Percentiles rank a stretch among this genome's conserved stretches.
Conservation (phyloP, 768 basidiomycete genomes). For the Lentinula detonsa region DNA sequence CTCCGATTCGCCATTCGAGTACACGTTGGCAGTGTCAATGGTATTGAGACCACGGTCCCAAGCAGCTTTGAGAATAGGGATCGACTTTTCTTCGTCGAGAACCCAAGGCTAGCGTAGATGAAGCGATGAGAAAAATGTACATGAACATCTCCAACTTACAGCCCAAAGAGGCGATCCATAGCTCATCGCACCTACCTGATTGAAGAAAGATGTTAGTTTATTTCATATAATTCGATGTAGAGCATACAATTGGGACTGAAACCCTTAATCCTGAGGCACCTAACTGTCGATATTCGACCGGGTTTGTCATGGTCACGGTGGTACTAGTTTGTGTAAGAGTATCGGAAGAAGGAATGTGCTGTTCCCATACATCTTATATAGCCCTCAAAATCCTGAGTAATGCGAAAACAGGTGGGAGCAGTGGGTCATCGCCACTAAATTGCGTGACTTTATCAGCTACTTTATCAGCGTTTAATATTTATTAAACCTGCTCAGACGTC, state of each 20-base stretch:
- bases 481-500: too few species aligned
- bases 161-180: slow-evolving; percentile 13
- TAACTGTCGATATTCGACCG: slow-evolving; percentile 1
- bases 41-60: slow-evolving; percentile 32
- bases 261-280: slow-evolving; percentile 3
- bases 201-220: neutral
- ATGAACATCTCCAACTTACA: slow-evolving; percentile 5
- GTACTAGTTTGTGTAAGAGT: neutral
- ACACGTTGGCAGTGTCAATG: slow-evolving; percentile 31
- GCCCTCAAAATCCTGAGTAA: too few species aligned
- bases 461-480: too few species aligned
- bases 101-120: slow-evolving; percentile 37
- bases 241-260: slow-evolving; percentile 1
- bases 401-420: too few species aligned
- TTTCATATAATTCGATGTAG: too few species aligned
- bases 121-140: too few species aligned
- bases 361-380: neutral
- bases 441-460: too few species aligned
- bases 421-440: too few species aligned
- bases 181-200: slow-evolving; percentile 20
- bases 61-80: slow-evolving; percentile 42
- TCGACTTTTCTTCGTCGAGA: slow-evolving; percentile 35
- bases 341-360: neutral
- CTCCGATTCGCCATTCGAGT: slow-evolving; percentile 34
- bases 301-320: neutral